phyloP scores from a whole-genome alignment of 129 eudicot species.

The Cynara cardunculus region DNA sequence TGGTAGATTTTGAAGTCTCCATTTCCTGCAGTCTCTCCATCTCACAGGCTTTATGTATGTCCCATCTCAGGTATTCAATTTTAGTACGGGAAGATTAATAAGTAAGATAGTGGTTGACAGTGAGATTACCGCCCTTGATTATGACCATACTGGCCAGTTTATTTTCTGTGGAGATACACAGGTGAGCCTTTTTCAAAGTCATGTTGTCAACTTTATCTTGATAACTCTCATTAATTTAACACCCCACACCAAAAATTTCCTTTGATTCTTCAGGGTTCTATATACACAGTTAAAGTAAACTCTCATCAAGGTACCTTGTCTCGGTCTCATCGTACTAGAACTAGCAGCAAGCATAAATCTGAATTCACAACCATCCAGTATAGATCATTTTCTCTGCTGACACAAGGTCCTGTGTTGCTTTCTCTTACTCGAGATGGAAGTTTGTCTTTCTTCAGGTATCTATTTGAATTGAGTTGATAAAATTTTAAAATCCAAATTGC shows the following conservation, averaged over 20 bases:
- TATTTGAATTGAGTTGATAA: neutral
- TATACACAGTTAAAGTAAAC: conserved; percentile 75
- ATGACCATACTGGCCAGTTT: conserved; percentile 97
- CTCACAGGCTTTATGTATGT: conserved; percentile 17
- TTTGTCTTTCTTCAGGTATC: conserved; percentile 84
- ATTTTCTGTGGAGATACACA: conserved; percentile 91
- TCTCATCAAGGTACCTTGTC: conserved; percentile 73
- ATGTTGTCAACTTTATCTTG: neutral
- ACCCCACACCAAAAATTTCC: neutral
- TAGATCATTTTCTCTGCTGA: conserved; percentile 78
- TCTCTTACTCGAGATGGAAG: conserved; percentile 83
- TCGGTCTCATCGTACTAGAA: conserved; percentile 64
- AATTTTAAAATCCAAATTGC: neutral
- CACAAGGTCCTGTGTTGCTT: conserved; percentile 91
- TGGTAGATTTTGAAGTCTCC: neutral
- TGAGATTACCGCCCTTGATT: conserved; percentile 93
- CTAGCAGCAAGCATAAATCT: conserved; percentile 56
- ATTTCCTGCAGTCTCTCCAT: neutral
- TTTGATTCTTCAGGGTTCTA: conserved; percentile 74
- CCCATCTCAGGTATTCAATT: conserved; percentile 81
- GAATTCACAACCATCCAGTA: conserved; percentile 80
- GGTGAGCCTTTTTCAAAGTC: conserved; percentile 40
- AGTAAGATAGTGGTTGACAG: conserved; percentile 53
- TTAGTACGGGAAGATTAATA: conserved; percentile 87
- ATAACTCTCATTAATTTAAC: neutral